phyloP scores from a whole-genome alignment of 2,329 filamentous ascomycete species.

The Chrysosporium keratinophilum region DNA sequence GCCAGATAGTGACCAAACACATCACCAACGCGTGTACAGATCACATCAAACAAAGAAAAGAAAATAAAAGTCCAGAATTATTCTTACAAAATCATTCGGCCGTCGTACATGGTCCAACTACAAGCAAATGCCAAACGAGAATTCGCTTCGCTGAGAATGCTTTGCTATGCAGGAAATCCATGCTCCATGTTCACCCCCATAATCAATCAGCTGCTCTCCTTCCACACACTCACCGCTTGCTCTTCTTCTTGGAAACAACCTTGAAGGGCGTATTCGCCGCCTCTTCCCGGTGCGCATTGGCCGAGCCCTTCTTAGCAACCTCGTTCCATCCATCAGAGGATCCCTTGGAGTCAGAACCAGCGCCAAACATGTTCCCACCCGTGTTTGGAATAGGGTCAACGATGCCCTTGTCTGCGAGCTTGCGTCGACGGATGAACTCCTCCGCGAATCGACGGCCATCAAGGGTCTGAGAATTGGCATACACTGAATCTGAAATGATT shows the following conservation, averaged over 20 bases:
- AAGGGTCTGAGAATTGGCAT: constrained; percentile 75
- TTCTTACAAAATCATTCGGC: not conserved
- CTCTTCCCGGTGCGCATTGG: constrained; percentile 41
- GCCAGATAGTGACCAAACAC: not conserved
- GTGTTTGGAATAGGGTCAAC: constrained; percentile 53
- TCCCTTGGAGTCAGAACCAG: constrained; percentile 37
- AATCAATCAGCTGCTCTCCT: not conserved
- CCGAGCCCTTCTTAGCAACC: constrained; percentile 80
- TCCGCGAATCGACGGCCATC: constrained; percentile 88
- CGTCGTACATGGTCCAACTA: no score
- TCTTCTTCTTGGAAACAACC: constrained; percentile 92
- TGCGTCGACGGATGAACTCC: constrained; percentile 87
- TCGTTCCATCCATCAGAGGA: constrained; percentile 77
- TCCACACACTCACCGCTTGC: constrained; percentile 49
- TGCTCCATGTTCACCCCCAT: not conserved
- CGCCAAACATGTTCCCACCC: constrained; percentile 35
- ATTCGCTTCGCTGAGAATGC: not conserved
- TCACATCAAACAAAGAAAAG: constrained; percentile 3
- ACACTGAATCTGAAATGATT: constrained; percentile 82
- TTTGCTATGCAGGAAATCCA: not conserved
- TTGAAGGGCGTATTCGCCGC: constrained; percentile 58
- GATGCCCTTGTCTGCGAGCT: constrained; percentile 83
- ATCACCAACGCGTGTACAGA: not conserved
- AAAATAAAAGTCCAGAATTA: not conserved
- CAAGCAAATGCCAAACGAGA: no score